Base-by-base conservation (phyloP, 1,139 yeast genomes). In the Petasospora rhodanensis region DNA sequence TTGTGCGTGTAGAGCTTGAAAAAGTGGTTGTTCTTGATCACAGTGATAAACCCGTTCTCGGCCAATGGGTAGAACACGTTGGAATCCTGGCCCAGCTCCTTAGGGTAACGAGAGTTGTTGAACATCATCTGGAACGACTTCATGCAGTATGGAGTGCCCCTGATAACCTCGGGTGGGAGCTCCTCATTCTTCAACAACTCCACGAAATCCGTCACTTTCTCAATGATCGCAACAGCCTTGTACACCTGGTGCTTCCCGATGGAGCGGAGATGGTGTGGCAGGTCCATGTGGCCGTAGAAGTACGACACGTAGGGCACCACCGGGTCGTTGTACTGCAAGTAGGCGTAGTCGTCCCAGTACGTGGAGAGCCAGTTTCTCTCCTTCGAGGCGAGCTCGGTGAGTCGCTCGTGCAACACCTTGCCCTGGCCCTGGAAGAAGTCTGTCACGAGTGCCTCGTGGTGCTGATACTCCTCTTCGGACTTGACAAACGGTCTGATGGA, bases 261-360 rank as follows among this genome's bases (percentile, higher is more conserved):
- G 13, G 56, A 56, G 9, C 30, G 31, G 42, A 74, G 73, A 41
- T 61, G 54, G 23, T 70, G 40, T 19, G 75, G 68, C 31, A 64
- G 53, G 51, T 84, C 91, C 59, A 77, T 79, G 67, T 89, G 96
- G 35, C 81, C 73, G 62, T 77, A 89, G 52, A 87, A 91, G 64
- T 91, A 91, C 10, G 95, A 84, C 24, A 86, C 96, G 56, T 79
- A 87, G 12, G 97, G 97, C 20, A 85, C 86, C 16, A 91, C 85
- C 0, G 97, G 95, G 58, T 86, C 97, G 49, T 94, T 75, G 63
- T 86, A 87, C 25, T 84, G 78, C 68, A 91, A 67, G 61, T 91
- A 91, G 20, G 96, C 95, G 49, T 82, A 86, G 52, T 84, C 84
- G 59, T 89, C 95, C 98, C 98, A 91, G 71, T 82, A 86, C 42